Percentiles rank a stretch among this genome's conserved stretches.
Conservation (phyloP, 306 rosid genomes). For the Elaeagnus macrophylla region DNA sequence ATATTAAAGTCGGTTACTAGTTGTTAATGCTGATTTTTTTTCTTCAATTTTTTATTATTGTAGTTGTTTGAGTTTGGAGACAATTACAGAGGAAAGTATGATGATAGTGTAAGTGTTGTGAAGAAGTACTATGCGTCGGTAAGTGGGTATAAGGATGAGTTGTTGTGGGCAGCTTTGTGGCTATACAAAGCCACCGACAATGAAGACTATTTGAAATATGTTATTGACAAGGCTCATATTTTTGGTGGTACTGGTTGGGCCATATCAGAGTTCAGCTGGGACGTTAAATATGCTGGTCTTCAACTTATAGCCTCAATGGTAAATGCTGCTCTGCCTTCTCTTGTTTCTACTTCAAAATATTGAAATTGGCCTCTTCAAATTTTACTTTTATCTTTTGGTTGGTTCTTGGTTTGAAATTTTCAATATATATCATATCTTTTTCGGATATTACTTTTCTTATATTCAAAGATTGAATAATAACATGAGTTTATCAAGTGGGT, state of each 20-base stretch:
- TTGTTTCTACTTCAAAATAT: too few species aligned
- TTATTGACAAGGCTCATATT: slow-evolving; percentile 47
- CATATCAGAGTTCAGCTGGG: slow-evolving; percentile 96
- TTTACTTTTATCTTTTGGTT: too few species aligned
- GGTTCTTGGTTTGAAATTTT: neutral
- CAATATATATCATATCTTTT: slow-evolving; percentile 8
- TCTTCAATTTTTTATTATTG: slow-evolving; percentile 1
- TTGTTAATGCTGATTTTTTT: neutral
- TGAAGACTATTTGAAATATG: slow-evolving; percentile 41
- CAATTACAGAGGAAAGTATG: slow-evolving; percentile 76
- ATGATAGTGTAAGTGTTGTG: slow-evolving; percentile 65
- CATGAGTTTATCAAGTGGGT: too few species aligned
- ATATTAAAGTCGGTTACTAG: neutral
- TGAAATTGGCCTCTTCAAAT: too few species aligned
- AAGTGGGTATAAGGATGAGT: slow-evolving; percentile 93
- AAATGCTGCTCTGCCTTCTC: too few species aligned
- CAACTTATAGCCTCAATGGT: slow-evolving; percentile 81
- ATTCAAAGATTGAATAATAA: slow-evolving; percentile 25
- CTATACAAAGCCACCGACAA: slow-evolving; percentile 95
- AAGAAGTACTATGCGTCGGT: slow-evolving; percentile 97
- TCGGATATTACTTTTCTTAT: slow-evolving; percentile 25
- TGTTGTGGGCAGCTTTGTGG: slow-evolving; percentile 97
- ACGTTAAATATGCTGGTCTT: slow-evolving; percentile 87
- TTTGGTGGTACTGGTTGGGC: slow-evolving; percentile 97
- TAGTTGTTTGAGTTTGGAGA: slow-evolving; percentile 92